A percentile compares a stretch with the other conserved stretches of the same genome.
Evolutionary conservation across 192 early-diverging fungal species (phyloP).

Genomic region (Rhizoclosmatium globosum): DNA sequence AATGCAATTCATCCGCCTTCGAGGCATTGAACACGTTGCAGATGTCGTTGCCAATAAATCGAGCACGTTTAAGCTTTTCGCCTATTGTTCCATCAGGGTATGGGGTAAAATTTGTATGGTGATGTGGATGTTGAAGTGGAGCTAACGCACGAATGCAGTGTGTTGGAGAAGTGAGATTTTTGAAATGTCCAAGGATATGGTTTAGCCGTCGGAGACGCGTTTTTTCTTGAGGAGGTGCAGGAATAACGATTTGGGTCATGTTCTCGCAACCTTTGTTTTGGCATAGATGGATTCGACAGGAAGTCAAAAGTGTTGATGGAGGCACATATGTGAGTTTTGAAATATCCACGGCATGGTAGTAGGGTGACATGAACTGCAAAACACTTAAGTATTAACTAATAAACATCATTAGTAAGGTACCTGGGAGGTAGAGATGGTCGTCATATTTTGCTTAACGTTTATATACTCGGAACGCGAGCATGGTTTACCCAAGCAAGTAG

Average conservation of each 20-base stretch:
- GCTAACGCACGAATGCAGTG: constrained; percentile 10
- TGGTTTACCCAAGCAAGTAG: constrained; percentile 18
- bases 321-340: constrained; percentile 17
- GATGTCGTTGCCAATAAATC: constrained; percentile 21
- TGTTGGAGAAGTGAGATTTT: not conserved
- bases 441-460: constrained; percentile 10
- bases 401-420: not conserved
- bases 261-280: not conserved
- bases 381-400: not conserved
- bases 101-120: constrained; percentile 17
- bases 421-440: not conserved
- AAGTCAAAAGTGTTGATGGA: not conserved
- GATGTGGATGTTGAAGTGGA: not conserved
- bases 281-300: constrained; percentile 1
- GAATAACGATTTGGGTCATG: not conserved
- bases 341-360: constrained; percentile 14
- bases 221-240: not conserved
- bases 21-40: constrained; percentile 1
- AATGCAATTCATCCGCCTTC: constrained; percentile 14
- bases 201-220: not conserved
- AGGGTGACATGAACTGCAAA: constrained; percentile 14
- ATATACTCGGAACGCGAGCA: constrained; percentile 17
- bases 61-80: constrained; percentile 19
- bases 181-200: not conserved
- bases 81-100: constrained; percentile 7